Percentiles rank a stretch among this genome's conserved stretches.
phyloP scores from a whole-genome alignment of 2,329 filamentous ascomycete genomes.

The Aspergillus aculeatus region DNA sequence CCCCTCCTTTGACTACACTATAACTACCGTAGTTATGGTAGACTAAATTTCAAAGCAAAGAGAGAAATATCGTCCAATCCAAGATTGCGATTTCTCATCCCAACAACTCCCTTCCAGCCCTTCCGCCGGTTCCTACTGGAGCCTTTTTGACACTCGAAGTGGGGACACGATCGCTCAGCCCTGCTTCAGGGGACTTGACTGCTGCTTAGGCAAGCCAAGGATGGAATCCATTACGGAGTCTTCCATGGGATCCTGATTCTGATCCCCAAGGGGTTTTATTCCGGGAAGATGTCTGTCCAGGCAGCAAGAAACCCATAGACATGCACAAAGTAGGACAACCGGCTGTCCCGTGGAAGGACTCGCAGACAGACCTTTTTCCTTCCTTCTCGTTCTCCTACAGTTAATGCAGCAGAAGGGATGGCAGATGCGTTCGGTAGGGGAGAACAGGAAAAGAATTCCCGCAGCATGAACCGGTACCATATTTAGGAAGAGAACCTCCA shows the following conservation, averaged over 20 bases:
- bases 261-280: conserved; percentile 2
- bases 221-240: not conserved
- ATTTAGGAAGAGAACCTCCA: too few species aligned
- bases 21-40: too few species aligned
- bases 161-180: not conserved
- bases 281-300: not conserved
- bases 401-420: not conserved
- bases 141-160: not conserved
- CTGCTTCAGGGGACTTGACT: not conserved
- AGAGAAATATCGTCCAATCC: not conserved
- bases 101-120: not conserved
- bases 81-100: not conserved
- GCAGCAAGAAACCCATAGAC: conserved; percentile 4
- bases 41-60: too few species aligned
- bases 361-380: not conserved
- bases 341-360: not conserved
- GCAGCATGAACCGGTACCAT: not conserved
- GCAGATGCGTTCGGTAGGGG: not conserved
- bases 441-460: not conserved
- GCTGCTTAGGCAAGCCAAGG: not conserved
- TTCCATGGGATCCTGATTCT: not conserved
- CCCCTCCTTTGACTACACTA: not conserved
- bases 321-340: not conserved
- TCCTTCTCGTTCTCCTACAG: too few species aligned
- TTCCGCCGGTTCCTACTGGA: not conserved